Percentiles rank a stretch among this genome's conserved stretches.
Conservation (phyloP, 164 flowering plant species). For the Magnolia kwangsiensis region DNA sequence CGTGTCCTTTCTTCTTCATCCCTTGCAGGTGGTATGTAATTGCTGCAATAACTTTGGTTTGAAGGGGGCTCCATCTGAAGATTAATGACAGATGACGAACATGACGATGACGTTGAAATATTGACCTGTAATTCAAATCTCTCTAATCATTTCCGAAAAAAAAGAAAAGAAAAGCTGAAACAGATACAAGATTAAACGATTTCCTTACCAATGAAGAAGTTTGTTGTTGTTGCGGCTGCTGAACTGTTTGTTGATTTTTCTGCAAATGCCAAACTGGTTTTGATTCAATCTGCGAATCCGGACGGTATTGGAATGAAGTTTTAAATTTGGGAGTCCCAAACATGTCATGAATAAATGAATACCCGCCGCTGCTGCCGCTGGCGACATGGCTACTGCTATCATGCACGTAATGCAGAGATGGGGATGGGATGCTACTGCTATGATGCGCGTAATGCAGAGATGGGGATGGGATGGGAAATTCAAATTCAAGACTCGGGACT, state of each 20-base stretch:
- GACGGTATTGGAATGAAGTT: constrained; percentile 23
- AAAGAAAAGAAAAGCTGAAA: not conserved
- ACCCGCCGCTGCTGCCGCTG: constrained; percentile 20
- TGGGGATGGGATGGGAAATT: constrained; percentile 3
- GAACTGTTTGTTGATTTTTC: not conserved
- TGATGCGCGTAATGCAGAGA: not conserved
- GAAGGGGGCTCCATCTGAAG: constrained; percentile 90
- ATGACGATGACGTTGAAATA: constrained; percentile 28
- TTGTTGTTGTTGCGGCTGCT: not conserved
- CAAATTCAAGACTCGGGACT: constrained; percentile 17
- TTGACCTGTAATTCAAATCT: constrained; percentile 42
- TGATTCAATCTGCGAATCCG: constrained; percentile 26
- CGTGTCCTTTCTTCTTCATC: constrained; percentile 61
- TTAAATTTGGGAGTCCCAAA: constrained; percentile 25
- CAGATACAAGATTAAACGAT: not conserved
- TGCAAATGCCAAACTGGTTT: constrained; percentile 25
- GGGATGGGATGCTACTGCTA: not conserved
- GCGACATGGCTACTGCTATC: not conserved
- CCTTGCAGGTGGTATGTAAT: constrained; percentile 25
- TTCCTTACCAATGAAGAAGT: not conserved
- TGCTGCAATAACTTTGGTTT: constrained; percentile 71
- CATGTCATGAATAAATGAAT: constrained; percentile 23
- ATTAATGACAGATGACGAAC: constrained; percentile 45
- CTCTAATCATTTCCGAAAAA: not conserved
- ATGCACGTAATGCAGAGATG: not conserved